Evolutionary conservation across 2,329 filamentous ascomycete genomes (phyloP), one percentile per base, ranked within the genome.

Genomic region (Exophiala aquamarina): DNA sequence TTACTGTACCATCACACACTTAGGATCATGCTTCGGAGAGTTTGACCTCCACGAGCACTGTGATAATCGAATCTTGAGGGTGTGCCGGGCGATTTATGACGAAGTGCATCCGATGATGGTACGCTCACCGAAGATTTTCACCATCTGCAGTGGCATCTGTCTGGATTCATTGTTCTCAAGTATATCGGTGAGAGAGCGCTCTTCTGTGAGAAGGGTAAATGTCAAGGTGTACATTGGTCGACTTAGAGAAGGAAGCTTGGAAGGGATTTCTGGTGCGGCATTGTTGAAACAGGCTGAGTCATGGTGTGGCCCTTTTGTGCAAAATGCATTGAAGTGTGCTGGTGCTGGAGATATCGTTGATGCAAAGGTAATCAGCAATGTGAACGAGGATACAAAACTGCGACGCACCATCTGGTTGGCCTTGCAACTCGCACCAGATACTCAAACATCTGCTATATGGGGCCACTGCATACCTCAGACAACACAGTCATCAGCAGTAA

Each of bases 21-120:
- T 26, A 3, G 21, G 14, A 23, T 18, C 18, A 38, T 45, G 43
- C 15, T 44, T 40, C 38, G 35, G 37, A 31, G 19, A 15, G 7
- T 45, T 52, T 31, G 20, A 44, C 38, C 23, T 38, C 8, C 23
- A 48, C 29, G 34, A 35, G 21, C 4, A 8, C 0, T 38, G 40
- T 28, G 49, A 52, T n/a, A 41, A 44, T 23, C 49, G 49, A 10
- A 26, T 52, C n/a, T 23, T 52, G 32, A 34, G 49, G 13, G 44
- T 42, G 14, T 38, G 37, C 32, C 44, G 37, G 9, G 40, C 47
- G 28, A 52, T 52, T n/a, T 31, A 48, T 19, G 17, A 45, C 21
- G 49, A 52, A 36, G 40, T 52, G 23, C 35, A 26, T 2, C 36
- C 43, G 4, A 15, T 48, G 38, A 9, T 47, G 31, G 15, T 33